Percentiles rank a stretch among this genome's conserved stretches.
These are phyloP conservation scores for Dioscorea alata DNA, from an alignment of 106 monocot species.

Conservation along the genomic window DNA sequence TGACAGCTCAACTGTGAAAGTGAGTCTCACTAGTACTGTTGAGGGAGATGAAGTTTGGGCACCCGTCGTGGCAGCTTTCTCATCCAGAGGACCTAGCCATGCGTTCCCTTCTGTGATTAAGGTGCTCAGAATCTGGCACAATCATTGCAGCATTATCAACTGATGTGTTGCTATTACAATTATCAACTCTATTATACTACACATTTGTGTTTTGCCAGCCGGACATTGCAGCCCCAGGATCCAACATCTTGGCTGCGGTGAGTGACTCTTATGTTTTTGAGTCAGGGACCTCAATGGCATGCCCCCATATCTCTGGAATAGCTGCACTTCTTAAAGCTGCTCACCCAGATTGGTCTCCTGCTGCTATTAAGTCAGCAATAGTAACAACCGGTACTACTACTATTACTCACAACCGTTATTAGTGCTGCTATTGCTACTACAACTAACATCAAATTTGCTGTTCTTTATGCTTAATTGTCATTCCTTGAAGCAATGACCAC, in stretches of 20 bases:
- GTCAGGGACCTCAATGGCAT: background rate
- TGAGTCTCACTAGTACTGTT: background rate
- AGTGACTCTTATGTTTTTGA: background rate
- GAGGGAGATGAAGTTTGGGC: background rate
- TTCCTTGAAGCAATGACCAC: background rate
- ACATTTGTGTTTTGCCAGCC: background rate
- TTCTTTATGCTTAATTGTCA: no score
- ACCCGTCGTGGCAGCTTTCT: background rate
- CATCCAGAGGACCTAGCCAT: conserved; percentile 1
- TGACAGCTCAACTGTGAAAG: background rate
- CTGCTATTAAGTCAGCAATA: conserved; percentile 4
- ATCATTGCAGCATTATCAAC: no score
- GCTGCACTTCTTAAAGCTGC: background rate
- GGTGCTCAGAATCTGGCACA: background rate
- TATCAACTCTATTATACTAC: no score
- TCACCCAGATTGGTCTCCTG: conserved; percentile 2
- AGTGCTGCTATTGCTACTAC: background rate
- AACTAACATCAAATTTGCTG: background rate
- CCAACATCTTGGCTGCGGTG: background rate
- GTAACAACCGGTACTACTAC: conserved; percentile 4
- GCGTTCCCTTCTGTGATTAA: background rate
- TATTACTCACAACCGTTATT: no score
- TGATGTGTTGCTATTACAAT: no score
- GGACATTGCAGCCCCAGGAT: conserved; percentile 5
- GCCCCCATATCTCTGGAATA: background rate